Conservation (phyloP, 129 eudicot genomes). For the Glebionis coronaria region DNA sequence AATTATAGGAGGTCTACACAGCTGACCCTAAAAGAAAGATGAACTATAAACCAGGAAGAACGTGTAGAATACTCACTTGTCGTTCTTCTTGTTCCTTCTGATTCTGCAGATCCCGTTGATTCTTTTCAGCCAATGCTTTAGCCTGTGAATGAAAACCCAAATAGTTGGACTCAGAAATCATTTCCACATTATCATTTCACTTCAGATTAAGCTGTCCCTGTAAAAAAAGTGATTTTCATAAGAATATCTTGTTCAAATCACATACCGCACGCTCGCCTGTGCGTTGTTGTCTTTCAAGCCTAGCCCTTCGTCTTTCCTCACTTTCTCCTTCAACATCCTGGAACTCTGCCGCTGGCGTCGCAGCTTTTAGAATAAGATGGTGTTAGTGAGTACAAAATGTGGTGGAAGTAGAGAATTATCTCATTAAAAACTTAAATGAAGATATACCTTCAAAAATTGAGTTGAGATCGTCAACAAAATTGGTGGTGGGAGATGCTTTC, state of each 20-base stretch:
- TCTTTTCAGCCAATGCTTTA: slow-evolving; percentile 93
- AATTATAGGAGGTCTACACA: background rate
- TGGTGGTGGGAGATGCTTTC: slow-evolving; percentile 68
- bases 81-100: slow-evolving; percentile 84
- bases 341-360: slow-evolving; percentile 69
- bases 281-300: slow-evolving; percentile 88
- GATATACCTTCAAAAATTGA: slow-evolving; percentile 76
- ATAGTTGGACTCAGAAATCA: background rate
- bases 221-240: slow-evolving; percentile 3
- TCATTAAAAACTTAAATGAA: background rate
- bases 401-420: slow-evolving; percentile 12
- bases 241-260: slow-evolving; percentile 16
- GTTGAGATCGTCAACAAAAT: slow-evolving; percentile 78
- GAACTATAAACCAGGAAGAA: slow-evolving; percentile 11
- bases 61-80: slow-evolving; percentile 50
- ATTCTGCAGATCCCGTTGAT: slow-evolving; percentile 77
- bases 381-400: slow-evolving; percentile 20
- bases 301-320: slow-evolving; percentile 84
- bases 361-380: slow-evolving; percentile 39
- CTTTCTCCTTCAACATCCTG: slow-evolving; percentile 90
- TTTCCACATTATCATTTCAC: slow-evolving; percentile 4
- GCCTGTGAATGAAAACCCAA: slow-evolving; percentile 46
- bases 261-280: slow-evolving; percentile 94
- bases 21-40: slow-evolving; percentile 11
- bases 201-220: background rate